Base-by-base conservation (phyloP, 352 stramenopile species). In the Phytophthora cryptogea region DNA sequence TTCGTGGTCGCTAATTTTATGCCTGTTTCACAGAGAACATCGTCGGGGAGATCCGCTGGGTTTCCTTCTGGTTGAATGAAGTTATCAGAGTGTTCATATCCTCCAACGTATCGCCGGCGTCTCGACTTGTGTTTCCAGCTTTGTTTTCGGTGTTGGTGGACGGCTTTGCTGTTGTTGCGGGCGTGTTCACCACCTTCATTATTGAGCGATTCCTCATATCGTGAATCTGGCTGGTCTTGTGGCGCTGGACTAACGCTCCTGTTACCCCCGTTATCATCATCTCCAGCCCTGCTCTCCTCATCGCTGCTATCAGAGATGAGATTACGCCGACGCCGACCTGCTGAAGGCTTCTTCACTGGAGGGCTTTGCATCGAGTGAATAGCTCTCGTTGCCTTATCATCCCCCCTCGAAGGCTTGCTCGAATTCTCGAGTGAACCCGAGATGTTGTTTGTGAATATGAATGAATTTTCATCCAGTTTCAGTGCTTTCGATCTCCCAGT, bases 21-120 rank as follows among this genome's bases (percentile, higher is more conserved):
- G 7, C 78, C 59, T 20, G 80, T 84, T 52, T 88, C 73, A 50
- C 81, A 60, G 7, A 74, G 66, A 2, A 96, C 80, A 60, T 96
- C 88, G 0, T 94, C 74, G 0, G 88, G 88, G 37, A 96, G 69
- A 13, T 85, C 78, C 26, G 71, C 65, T 16, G 86, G 68, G 31
- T 94, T 81, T 28, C 88, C 86, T 66, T 96, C 88, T 1, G 88
- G 88, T 48, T 96, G 85, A 63, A 96, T 94, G 49, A 96, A 94
- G 42, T 87, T 71, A 9, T 49, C 63, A 7, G 70, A 54, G 14
- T 89, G 74, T 13, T 75, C 59, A 46, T 96, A 96, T 16, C 87
- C 87, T 9, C 87, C 87, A 49, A 94, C 72, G 31, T 85, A 96
- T 0, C 66, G 70, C 5, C 46, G 70, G 13, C 70, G 72, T 13